These are phyloP conservation scores for Phytophthora megakarya DNA, from an alignment of 352 stramenopile genomes.

Conservation along the genomic window DNA sequence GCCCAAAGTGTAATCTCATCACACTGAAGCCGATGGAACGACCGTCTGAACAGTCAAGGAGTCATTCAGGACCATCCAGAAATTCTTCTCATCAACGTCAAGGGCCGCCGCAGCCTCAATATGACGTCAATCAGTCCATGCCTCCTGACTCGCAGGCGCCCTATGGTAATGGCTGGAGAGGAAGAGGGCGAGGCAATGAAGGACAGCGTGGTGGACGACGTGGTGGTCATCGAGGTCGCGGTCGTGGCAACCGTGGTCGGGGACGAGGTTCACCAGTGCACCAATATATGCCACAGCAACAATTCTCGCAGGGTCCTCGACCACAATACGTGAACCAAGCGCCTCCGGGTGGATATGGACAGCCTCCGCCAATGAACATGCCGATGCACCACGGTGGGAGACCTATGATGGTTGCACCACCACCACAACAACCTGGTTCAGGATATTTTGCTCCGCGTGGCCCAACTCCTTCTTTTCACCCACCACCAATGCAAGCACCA, in stretches of 20 bases:
- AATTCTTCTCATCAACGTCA: conserved; percentile 30
- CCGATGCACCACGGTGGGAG: conserved; percentile 18
- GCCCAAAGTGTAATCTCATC: conserved; percentile 76
- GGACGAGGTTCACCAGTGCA: conserved; percentile 30
- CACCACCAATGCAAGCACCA: conserved; percentile 16
- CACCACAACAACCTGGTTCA: conserved; percentile 8
- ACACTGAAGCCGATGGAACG: conserved; percentile 66
- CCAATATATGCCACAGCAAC: conserved; percentile 24
- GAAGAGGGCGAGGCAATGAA: conserved; percentile 44
- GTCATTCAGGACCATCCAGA: conserved; percentile 15
- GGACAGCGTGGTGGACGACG: conserved; percentile 30
- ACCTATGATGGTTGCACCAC: conserved; percentile 4
- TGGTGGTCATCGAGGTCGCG: conserved; percentile 34
- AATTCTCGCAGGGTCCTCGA: conserved; percentile 16
- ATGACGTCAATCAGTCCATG: conserved; percentile 16
- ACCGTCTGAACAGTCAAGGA: conserved; percentile 25
- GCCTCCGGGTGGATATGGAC: conserved; percentile 26
- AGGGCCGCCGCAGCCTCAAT: conserved; percentile 15
- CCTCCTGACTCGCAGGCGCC: conserved; percentile 9
- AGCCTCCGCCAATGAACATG: conserved; percentile 26
- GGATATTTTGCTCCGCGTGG: conserved; percentile 27
- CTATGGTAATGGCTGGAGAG: conserved; percentile 41
- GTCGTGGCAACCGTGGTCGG: conserved; percentile 38
- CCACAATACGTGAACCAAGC: conserved; percentile 32
- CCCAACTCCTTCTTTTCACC: conserved; percentile 16